Evolutionary conservation across 257 asterid genomes (phyloP).

Genomic region (Rehmannia glutinosa): DNA sequence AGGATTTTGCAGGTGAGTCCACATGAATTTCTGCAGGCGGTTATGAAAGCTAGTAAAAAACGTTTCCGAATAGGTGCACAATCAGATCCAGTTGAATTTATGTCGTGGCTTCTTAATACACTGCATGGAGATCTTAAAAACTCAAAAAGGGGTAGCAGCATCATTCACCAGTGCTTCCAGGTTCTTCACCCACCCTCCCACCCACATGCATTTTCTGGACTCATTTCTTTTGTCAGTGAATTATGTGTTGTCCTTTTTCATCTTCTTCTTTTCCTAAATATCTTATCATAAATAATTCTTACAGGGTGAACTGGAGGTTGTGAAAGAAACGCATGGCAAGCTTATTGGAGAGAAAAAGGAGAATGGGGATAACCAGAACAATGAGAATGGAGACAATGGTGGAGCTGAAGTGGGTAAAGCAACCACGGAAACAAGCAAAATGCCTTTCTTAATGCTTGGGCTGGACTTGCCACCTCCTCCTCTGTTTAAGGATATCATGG

Average conservation of each 20-base stretch:
- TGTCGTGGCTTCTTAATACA: constrained; percentile 93
- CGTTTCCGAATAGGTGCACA: constrained; percentile 83
- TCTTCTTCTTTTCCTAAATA: neutral
- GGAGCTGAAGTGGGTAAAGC: constrained; percentile 32
- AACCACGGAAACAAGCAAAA: constrained; percentile 56
- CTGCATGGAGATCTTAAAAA: constrained; percentile 69
- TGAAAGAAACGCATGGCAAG: constrained; percentile 56
- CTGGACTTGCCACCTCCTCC: constrained; percentile 99
- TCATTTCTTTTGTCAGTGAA: neutral
- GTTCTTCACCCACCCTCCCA: constrained; percentile 26
- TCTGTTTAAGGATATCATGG: constrained; percentile 88
- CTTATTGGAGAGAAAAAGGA: constrained; percentile 36
- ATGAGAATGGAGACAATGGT: constrained; percentile 37
- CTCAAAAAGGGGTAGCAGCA: constrained; percentile 66
- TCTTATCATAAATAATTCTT: constrained; percentile 18
- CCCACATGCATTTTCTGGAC: neutral
- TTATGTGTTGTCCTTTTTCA: neutral
- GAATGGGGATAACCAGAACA: constrained; percentile 28
- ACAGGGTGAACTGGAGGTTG: constrained; percentile 96
- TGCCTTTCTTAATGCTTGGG: constrained; percentile 95
- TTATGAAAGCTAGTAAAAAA: constrained; percentile 91
- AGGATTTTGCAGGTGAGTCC: constrained; percentile 86
- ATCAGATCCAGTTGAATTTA: constrained; percentile 96
- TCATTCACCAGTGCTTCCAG: constrained; percentile 94
- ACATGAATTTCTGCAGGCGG: constrained; percentile 95